A percentile compares a stretch with the other conserved stretches of the same genome.
These are phyloP conservation scores for Sporothrix sp. DNA, from an alignment of 2,329 filamentous ascomycete species.

Conservation along the genomic window DNA sequence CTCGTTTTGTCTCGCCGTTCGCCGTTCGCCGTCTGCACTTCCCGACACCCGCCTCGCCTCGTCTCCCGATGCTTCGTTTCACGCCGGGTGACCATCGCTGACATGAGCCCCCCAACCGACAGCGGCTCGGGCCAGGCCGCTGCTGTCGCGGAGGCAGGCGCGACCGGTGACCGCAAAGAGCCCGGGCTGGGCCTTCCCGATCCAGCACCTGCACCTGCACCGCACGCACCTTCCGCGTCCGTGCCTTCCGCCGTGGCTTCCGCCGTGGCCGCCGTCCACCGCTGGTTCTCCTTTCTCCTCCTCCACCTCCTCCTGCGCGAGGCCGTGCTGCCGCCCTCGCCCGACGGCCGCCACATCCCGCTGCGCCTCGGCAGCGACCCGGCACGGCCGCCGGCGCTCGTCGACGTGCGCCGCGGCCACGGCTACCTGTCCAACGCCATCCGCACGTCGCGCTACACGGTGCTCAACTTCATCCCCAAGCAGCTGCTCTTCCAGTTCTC, in stretches of 20 bases:
- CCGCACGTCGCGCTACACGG: conserved; percentile 71
- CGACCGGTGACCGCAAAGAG: background rate
- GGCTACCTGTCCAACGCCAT: conserved; percentile 55
- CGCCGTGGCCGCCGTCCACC: conserved; percentile 1
- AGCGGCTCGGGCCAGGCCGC: background rate
- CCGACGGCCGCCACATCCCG: conserved; percentile 22
- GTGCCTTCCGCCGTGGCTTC: background rate
- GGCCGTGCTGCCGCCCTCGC: conserved; percentile 19
- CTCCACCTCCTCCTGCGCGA: conserved; percentile 30
- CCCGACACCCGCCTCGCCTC: no score
- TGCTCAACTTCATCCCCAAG: conserved; percentile 77
- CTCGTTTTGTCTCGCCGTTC: no score
- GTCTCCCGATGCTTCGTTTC: background rate
- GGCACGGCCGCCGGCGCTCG: conserved; percentile 22
- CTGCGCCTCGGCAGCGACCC: conserved; percentile 29
- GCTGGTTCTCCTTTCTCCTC: conserved; percentile 31
- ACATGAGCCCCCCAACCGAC: conserved; percentile 6
- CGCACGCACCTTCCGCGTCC: background rate
- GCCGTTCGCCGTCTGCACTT: no score
- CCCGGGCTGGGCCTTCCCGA: background rate
- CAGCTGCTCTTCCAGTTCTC: conserved; percentile 81
- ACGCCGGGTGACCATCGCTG: background rate
- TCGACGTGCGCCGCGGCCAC: conserved; percentile 42
- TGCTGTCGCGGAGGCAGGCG: background rate
- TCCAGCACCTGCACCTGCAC: background rate